Evolutionary conservation across 306 rosid genomes (phyloP).

Genomic region (Begonia loranthoides): DNA sequence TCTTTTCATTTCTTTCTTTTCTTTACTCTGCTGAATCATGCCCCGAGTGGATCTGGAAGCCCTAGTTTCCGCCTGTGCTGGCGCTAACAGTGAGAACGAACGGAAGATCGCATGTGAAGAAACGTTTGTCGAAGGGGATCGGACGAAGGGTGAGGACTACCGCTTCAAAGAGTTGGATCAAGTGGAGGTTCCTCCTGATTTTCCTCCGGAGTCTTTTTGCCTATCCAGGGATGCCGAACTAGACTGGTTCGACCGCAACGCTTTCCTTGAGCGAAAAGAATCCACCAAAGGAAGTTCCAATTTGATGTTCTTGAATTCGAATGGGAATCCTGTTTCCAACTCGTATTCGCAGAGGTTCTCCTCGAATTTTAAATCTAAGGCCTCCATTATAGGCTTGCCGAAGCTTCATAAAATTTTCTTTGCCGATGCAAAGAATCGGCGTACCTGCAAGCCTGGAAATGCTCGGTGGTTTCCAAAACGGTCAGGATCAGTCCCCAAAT

Average conservation of each 20-base stretch:
- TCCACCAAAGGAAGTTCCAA: constrained; percentile 14
- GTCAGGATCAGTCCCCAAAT: constrained; percentile 37
- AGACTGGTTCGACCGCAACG: constrained; percentile 15
- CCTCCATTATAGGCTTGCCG: constrained; percentile 68
- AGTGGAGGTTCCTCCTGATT: constrained; percentile 10
- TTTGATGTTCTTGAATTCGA: constrained; percentile 10
- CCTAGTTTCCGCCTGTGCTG: constrained; percentile 64
- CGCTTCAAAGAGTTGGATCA: constrained; percentile 5
- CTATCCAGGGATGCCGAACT: constrained; percentile 12
- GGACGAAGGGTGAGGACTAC: not conserved
- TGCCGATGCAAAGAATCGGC: constrained; percentile 35
- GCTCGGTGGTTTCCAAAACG: constrained; percentile 55
- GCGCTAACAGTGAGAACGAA: constrained; percentile 28
- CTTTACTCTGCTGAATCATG: constrained; percentile 15
- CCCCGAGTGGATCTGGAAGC: constrained; percentile 82
- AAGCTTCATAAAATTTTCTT: constrained; percentile 59
- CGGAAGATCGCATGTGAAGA: constrained; percentile 31
- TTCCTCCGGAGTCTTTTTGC: constrained; percentile 16
- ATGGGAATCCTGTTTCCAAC: constrained; percentile 8
- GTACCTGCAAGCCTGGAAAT: constrained; percentile 31
- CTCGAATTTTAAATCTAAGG: constrained; percentile 44
- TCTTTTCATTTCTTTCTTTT: not conserved
- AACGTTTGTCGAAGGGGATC: not conserved
- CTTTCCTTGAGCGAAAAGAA: constrained; percentile 10
- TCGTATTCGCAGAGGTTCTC: constrained; percentile 56